Conservation (phyloP, 139 green algal species). For the Coelastrella sp. region DNA sequence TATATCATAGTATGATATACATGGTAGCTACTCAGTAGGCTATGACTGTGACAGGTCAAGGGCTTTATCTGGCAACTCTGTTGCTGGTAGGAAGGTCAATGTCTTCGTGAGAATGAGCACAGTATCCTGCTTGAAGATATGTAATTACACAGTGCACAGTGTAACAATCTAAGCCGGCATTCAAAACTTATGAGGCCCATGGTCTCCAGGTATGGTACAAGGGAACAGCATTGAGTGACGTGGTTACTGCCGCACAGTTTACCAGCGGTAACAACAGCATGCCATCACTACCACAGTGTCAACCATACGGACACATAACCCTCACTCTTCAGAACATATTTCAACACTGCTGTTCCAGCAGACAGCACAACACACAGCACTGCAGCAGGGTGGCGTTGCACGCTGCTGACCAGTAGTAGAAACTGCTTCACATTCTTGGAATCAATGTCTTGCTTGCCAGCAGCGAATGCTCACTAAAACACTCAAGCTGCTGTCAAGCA, state of each 20-base stretch:
- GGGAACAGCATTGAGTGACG: neutral
- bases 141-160: slow-evolving; percentile 27
- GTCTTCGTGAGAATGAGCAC: no score
- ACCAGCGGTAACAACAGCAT: neutral
- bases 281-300: neutral
- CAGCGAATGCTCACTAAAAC: neutral
- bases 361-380: slow-evolving; percentile 14
- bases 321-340: slow-evolving; percentile 5
- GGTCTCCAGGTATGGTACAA: slow-evolving; percentile 35
- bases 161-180: slow-evolving; percentile 34
- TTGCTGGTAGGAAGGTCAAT: no score
- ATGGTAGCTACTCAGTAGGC: no score
- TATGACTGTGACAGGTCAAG: no score
- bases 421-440: neutral
- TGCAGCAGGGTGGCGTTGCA: slow-evolving; percentile 34
- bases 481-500: neutral
- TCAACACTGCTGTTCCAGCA: slow-evolving; percentile 5
- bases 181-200: slow-evolving; percentile 26
- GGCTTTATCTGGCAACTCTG: no score
- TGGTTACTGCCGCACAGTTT: slow-evolving; percentile 3
- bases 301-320: slow-evolving; percentile 24
- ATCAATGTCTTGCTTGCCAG: neutral
- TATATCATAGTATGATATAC: no score
- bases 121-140: no score
- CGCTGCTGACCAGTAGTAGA: slow-evolving; percentile 30